These are phyloP conservation scores for Colletotrichum sublineola DNA, from an alignment of 2,329 filamentous ascomycete species.

Conservation along the genomic window DNA sequence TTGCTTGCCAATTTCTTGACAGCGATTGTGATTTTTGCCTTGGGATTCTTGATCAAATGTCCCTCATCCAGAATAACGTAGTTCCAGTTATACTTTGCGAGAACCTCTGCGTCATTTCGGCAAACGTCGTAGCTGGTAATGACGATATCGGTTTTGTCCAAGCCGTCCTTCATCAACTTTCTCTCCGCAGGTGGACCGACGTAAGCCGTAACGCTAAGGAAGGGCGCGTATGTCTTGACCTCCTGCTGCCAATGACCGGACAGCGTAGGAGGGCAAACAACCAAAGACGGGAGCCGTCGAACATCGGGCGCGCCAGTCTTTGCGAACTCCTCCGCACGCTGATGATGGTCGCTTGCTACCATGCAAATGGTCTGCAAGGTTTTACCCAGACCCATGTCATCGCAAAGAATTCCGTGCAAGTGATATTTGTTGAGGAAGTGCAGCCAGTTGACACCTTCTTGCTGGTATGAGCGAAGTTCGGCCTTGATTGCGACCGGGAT, in stretches of 20 bases:
- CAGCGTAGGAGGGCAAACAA: slow-evolving; percentile 94
- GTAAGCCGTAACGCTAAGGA: slow-evolving; percentile 89
- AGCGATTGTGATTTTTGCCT: slow-evolving; percentile 93
- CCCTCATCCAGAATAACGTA: slow-evolving; percentile 98
- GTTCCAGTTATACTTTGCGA: slow-evolving; percentile 91
- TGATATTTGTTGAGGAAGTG: slow-evolving; percentile 98
- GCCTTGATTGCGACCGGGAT: slow-evolving; percentile 98
- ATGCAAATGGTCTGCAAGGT: slow-evolving; percentile 98
- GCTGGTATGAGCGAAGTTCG: slow-evolving; percentile 94
- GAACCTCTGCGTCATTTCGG: slow-evolving; percentile 90
- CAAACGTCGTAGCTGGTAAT: slow-evolving; percentile 99
- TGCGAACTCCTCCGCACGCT: slow-evolving; percentile 89
- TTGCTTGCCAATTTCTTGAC: slow-evolving; percentile 93
- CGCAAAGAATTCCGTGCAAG: slow-evolving; percentile 96
- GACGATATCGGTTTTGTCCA: slow-evolving; percentile 88
- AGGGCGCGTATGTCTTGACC: slow-evolving; percentile 94
- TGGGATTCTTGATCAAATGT: slow-evolving; percentile 98
- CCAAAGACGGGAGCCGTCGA: slow-evolving; percentile 87
- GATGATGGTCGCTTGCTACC: slow-evolving; percentile 95
- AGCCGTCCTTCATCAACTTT: slow-evolving; percentile 74
- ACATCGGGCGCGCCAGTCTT: slow-evolving; percentile 84
- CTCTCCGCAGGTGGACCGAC: slow-evolving; percentile 90
- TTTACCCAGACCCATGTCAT: slow-evolving; percentile 99
- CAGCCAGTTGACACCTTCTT: slow-evolving; percentile 99
- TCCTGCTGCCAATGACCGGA: slow-evolving; percentile 99